phyloP scores from a whole-genome alignment of 352 stramenopile genomes.

The Phytophthora europaea region DNA sequence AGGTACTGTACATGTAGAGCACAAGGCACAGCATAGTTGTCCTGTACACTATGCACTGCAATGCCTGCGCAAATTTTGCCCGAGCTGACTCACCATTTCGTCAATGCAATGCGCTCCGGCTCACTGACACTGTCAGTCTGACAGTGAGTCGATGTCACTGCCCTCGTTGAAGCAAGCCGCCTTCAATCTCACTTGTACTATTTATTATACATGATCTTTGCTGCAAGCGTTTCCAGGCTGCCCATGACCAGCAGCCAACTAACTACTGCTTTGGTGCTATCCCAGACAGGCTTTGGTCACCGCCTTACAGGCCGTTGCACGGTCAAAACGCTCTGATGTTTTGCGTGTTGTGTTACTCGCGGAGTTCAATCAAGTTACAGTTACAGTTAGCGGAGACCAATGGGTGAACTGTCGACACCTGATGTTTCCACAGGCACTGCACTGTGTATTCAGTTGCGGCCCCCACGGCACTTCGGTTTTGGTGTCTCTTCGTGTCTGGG shows the following conservation, averaged over 20 bases:
- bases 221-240: too few species aligned
- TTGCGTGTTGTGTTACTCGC: conserved; percentile 1
- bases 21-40: too few species aligned
- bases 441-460: neutral
- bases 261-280: neutral
- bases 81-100: conserved; percentile 27
- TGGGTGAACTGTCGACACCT: neutral
- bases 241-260: neutral
- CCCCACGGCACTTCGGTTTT: conserved; percentile 17
- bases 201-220: too few species aligned
- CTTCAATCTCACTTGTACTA: too few species aligned
- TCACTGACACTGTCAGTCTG: too few species aligned
- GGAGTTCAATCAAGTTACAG: neutral
- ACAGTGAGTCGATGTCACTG: too few species aligned
- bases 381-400: neutral
- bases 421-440: neutral
- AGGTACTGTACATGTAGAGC: conserved; percentile 4
- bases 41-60: neutral
- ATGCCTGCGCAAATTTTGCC: conserved; percentile 16
- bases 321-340: neutral
- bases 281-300: neutral
- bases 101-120: too few species aligned
- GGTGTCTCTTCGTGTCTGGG: conserved; percentile 1
- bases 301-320: neutral
- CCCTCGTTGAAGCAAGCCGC: too few species aligned